Percentiles rank a stretch among this genome's conserved stretches.
phyloP scores from a whole-genome alignment of 2,329 filamentous ascomycete species.

The Fusarium penzigii region DNA sequence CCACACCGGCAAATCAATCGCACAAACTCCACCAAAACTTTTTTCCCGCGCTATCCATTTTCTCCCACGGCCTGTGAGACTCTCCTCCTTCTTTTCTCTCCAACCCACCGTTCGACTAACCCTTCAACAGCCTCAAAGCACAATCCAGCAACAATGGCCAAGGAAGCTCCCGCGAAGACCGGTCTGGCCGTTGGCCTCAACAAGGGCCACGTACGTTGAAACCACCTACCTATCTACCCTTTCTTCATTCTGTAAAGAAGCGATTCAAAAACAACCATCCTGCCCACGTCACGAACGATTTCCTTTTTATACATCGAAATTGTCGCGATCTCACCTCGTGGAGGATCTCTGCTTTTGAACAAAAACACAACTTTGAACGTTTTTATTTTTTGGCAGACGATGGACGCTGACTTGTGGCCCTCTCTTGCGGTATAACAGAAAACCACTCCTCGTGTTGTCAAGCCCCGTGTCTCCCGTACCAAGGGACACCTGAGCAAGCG shows the following conservation, averaged over 20 bases:
- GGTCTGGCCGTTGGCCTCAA: conserved; percentile 64
- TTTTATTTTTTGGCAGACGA: conserved; percentile 49
- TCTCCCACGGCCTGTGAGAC: conserved; percentile 4
- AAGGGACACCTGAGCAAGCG: conserved; percentile 98
- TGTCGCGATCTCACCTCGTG: conserved; percentile 68
- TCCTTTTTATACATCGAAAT: neutral
- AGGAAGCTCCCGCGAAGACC: conserved; percentile 58
- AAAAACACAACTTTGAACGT: conserved; percentile 27
- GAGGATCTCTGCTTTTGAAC: conserved; percentile 64
- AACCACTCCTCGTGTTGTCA: conserved; percentile 76
- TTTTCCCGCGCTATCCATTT: conserved; percentile 9
- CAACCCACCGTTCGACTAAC: conserved; percentile 34
- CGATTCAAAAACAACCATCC: too few species aligned
- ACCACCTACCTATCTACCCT: conserved; percentile 12
- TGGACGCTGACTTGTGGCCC: conserved; percentile 60
- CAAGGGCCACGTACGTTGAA: conserved; percentile 61
- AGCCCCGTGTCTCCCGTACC: conserved; percentile 78
- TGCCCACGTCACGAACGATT: too few species aligned
- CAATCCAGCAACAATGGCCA: conserved; percentile 50
- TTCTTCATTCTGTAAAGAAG: conserved; percentile 4
- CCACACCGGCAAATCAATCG: conserved; percentile 3
- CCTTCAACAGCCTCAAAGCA: conserved; percentile 25
- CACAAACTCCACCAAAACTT: conserved; percentile 26
- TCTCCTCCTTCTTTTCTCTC: conserved; percentile 25
- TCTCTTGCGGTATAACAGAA: conserved; percentile 59